phyloP scores from a whole-genome alignment of 495 filamentous ascomycete species.

The Aspergillus kassunensis region DNA sequence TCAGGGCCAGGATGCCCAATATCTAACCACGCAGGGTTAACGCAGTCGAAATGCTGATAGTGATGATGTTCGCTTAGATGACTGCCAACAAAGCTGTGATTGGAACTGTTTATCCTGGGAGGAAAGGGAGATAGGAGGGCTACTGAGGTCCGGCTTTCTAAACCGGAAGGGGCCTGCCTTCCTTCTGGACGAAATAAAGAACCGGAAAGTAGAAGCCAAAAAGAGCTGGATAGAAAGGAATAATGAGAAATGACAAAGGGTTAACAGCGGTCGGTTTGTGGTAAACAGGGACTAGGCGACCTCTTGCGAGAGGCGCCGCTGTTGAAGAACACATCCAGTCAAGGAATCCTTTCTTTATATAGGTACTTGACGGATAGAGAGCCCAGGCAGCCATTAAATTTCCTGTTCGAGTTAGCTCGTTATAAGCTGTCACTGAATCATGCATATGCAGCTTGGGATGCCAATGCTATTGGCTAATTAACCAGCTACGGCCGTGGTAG shows the following conservation, averaged over 20 bases:
- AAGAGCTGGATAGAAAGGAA: not conserved
- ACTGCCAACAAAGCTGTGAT: not conserved
- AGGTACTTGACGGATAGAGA: not conserved
- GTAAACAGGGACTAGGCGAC: not conserved
- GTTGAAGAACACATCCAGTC: not conserved
- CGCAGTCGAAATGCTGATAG: not conserved
- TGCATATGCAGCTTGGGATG: not conserved
- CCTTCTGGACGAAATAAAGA: not conserved
- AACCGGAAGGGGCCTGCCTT: not conserved
- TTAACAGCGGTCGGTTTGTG: not conserved
- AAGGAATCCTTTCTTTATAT: not conserved
- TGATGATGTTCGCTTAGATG: not conserved
- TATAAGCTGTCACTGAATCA: not conserved
- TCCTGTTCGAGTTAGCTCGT: not conserved
- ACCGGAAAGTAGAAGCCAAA: not conserved
- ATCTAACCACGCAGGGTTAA: constrained; percentile 1
- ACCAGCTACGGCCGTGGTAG: not conserved
- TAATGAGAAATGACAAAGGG: not conserved
- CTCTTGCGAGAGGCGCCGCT: not conserved
- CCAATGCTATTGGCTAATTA: not conserved
- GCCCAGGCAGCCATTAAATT: not conserved
- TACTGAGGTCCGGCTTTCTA: not conserved
- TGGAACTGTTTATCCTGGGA: not conserved
- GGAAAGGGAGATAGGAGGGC: not conserved
- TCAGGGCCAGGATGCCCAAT: not conserved